phyloP scores from a whole-genome alignment of 1,284 basidiomycete genomes.

The Ceratorhiza oryzae-sativae region DNA sequence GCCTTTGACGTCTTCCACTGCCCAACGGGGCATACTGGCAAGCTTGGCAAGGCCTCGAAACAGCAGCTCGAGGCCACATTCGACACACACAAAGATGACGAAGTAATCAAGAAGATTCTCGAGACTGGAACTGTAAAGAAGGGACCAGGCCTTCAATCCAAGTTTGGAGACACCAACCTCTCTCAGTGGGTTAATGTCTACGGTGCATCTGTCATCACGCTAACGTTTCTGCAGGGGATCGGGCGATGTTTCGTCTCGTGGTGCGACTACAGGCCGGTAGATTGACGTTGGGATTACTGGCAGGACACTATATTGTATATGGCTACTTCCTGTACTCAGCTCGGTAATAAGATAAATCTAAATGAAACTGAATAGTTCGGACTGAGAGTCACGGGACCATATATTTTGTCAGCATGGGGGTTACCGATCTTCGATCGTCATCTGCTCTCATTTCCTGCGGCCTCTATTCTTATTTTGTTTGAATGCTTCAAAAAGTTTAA shows the following conservation, averaged over 20 bases:
- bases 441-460: neutral
- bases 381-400: conserved; percentile 8
- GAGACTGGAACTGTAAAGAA: conserved; percentile 38
- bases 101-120: conserved; percentile 66
- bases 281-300: neutral
- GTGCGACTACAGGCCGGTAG: neutral
- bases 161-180: conserved; percentile 33
- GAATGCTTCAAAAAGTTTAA: conserved; percentile 11
- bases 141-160: conserved; percentile 7
- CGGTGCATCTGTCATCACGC: neutral
- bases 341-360: too few relatives aligned
- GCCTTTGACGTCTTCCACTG: conserved; percentile 63
- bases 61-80: conserved; percentile 79
- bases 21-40: conserved; percentile 72
- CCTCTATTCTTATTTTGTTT: conserved; percentile 26
- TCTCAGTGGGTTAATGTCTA: conserved; percentile 5
- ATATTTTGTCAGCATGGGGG: neutral
- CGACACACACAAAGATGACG: conserved; percentile 67
- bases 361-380: too few relatives aligned
- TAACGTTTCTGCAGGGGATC: conserved; percentile 9
- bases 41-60: conserved; percentile 71
- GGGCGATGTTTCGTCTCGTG: neutral
- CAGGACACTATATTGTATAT: neutral
- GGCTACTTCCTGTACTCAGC: neutral
- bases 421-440: neutral